These are phyloP conservation scores for Verticillium longisporum DNA, from an alignment of 2,329 filamentous ascomycete genomes.

Conservation along the genomic window DNA sequence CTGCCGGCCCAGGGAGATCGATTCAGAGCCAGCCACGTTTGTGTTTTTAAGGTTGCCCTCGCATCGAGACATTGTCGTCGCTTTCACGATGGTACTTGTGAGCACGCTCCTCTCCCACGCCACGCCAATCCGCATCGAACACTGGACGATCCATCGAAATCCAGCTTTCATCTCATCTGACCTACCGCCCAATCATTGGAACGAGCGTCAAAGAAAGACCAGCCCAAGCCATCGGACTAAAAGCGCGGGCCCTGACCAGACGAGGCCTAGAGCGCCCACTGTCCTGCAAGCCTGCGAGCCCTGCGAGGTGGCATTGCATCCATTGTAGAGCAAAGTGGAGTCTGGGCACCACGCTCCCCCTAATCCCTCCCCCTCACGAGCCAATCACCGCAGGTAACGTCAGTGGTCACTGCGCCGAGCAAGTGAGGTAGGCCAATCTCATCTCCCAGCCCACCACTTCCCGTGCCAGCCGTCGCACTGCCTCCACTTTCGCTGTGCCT, in stretches of 20 bases:
- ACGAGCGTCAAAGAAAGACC: not conserved
- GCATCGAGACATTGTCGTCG: not conserved
- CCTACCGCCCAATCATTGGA: not conserved
- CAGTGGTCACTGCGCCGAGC: not conserved
- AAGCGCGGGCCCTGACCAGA: not conserved
- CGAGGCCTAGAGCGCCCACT: not conserved
- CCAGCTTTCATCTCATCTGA: not conserved
- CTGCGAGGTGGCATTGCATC: not conserved
- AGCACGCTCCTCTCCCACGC: not conserved
- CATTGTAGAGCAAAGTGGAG: not conserved
- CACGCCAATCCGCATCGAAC: not conserved
- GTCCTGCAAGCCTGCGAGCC: too few species aligned
- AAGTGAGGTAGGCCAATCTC: not conserved
- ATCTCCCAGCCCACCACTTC: slow-evolving; percentile 2
- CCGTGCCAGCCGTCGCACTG: not conserved
- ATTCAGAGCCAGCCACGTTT: not conserved
- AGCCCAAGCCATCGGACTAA: not conserved
- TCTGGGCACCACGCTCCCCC: not conserved
- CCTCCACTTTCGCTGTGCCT: not conserved
- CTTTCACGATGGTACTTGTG: not conserved
- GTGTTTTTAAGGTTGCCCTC: not conserved
- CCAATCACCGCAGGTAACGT: slow-evolving; percentile 1
- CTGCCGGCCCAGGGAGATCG: not conserved
- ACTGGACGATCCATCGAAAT: not conserved
- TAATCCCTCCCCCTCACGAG: not conserved